Evolutionary conservation across 768 basidiomycete genomes (phyloP).

Genomic region (Hygrophoropsis aurantiaca): DNA sequence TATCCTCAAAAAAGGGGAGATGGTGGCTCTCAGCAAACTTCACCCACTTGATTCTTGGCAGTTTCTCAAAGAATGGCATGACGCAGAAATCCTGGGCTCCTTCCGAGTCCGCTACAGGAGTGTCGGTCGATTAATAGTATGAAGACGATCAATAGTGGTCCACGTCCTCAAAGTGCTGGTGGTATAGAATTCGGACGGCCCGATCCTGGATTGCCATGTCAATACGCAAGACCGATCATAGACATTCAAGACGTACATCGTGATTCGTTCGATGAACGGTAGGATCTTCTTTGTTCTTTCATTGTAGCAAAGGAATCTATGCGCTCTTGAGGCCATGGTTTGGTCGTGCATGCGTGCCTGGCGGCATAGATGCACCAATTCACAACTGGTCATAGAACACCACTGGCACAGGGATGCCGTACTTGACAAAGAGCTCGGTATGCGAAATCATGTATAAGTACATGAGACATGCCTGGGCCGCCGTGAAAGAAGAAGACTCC

Average conservation of each 20-base stretch:
- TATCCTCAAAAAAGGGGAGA: conserved; percentile 17
- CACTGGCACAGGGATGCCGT: conserved; percentile 39
- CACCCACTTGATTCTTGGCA: conserved; percentile 36
- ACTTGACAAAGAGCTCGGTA: conserved; percentile 28
- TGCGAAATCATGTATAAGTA: conserved; percentile 42
- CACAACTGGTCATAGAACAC: conserved; percentile 56
- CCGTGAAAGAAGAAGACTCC: conserved; percentile 50
- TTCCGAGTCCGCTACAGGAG: conserved; percentile 42
- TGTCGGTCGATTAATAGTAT: conserved; percentile 37
- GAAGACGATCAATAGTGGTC: conserved; percentile 44
- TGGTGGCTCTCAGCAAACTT: conserved; percentile 31
- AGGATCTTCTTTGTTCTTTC: conserved; percentile 28
- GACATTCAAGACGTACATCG: conserved; percentile 6
- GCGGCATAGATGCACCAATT: conserved; percentile 41
- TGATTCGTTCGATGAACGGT: conserved; percentile 35
- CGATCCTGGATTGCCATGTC: too few relatives aligned
- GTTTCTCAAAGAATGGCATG: conserved; percentile 31
- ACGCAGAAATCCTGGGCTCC: conserved; percentile 35
- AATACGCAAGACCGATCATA: neutral
- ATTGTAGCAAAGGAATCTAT: conserved; percentile 20
- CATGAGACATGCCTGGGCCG: conserved; percentile 43
- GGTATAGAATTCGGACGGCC: conserved; percentile 36
- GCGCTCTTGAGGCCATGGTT: conserved; percentile 35
- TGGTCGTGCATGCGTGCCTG: conserved; percentile 34
- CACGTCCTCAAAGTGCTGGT: conserved; percentile 45